Base-by-base conservation (phyloP, 1,284 basidiomycete genomes). In the Sphagnurus paluster region DNA sequence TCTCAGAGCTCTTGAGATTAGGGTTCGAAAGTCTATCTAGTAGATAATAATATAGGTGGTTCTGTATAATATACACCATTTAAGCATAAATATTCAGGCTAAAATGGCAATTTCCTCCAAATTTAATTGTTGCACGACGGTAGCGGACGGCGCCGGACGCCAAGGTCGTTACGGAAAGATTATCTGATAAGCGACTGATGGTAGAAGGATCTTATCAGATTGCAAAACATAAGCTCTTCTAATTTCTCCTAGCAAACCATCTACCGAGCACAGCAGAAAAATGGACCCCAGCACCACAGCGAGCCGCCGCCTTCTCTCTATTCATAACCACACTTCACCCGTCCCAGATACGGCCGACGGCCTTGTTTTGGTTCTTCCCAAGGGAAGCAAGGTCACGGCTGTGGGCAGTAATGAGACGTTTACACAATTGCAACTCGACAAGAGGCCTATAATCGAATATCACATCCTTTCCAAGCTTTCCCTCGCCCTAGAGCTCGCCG, bases 1-100 rank as follows among this genome's bases (percentile, higher is more conserved):
- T 5, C 70, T 88, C 35, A 69, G 87, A 50, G 67, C 52, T 48
- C 21, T 77, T 21, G 77, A 80, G 54, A 65, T 72, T 34, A 69
- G 56, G 41, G 46, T 63, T 33, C 55, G 58, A 45, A 60, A 63
- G 40, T 24, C 19, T 29, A 24, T 52, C 4, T 53, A 33, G 41
- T 13, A 19, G 14, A 10, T 16, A 35, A 10, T 16, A 35, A n/a
- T n/a, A n/a, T n/a, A n/a, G n/a, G n/a, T n/a, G 2, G 28, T 30
- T 14, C 7, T 30, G 14, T 30, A n/a, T n/a, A n/a, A n/a, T n/a
- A n/a, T n/a, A n/a, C n/a, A n/a, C n/a, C n/a, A n/a, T n/a, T n/a
- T n/a, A n/a, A n/a, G n/a, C n/a, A n/a, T n/a, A n/a, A n/a, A n/a
- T n/a, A n/a, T n/a, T n/a, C n/a, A n/a, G n/a, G n/a, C n/a, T n/a